Conservation (phyloP, 345 rosid species). For the Citrus inodora region DNA sequence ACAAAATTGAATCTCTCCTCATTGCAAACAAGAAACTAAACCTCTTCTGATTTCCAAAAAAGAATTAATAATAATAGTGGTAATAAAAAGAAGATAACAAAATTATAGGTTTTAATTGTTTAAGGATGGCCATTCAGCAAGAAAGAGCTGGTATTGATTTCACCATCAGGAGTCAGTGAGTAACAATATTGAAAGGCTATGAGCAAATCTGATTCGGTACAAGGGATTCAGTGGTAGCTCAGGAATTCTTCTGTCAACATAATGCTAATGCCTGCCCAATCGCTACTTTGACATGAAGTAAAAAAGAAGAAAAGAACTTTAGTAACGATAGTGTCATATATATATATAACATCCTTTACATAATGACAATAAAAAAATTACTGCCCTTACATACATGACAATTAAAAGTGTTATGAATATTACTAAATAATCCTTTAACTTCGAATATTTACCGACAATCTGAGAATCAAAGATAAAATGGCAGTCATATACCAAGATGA, state of each 20-base stretch:
- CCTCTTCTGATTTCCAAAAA: not conserved
- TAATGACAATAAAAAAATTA: not conserved
- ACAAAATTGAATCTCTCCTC: not conserved
- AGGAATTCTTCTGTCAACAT: conserved; percentile 4
- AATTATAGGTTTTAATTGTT: conserved; percentile 6
- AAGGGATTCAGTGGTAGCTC: conserved; percentile 3
- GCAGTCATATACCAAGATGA: not conserved
- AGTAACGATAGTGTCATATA: not conserved
- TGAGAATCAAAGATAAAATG: not conserved
- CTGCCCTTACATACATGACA: not conserved
- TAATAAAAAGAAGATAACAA: too few species aligned
- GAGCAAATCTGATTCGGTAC: conserved; percentile 14
- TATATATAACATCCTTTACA: not conserved
- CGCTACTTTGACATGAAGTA: conserved; percentile 9
- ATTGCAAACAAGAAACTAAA: conserved; percentile 1
- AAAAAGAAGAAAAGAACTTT: not conserved
- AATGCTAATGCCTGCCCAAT: conserved; percentile 9
- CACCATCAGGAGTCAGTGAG: not conserved
- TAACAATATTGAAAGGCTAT: not conserved
- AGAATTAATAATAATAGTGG: not conserved
- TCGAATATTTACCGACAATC: not conserved
- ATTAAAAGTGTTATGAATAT: not conserved
- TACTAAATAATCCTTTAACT: not conserved
- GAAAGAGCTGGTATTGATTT: conserved; percentile 11
- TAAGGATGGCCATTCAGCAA: conserved; percentile 13